Base-by-base conservation (phyloP, 371 early-diverging fungal species). In the Dipsacomyces acuminosporus region DNA sequence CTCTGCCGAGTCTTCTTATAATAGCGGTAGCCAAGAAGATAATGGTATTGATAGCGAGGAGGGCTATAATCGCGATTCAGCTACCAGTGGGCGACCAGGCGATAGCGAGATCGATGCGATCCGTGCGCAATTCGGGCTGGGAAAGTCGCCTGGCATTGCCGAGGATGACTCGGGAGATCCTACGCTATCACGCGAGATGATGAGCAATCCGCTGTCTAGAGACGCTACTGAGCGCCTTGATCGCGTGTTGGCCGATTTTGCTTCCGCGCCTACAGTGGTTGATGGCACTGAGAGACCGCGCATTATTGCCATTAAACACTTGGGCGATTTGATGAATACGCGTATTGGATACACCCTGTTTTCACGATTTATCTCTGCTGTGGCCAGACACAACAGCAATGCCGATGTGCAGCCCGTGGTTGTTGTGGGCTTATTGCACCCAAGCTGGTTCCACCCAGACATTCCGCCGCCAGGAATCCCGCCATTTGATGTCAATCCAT, bases 321-420 rank as follows among this genome's bases (percentile, higher is more conserved):
- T 73, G 54, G 74, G 75, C 33, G 74, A 73, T 34, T 45, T 73
- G 36, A 41, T 73, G 30, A 73, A 73, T 47, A 73, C 74, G 6
- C 74, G 75, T 1, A 59, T 73, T 5, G 74, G 74, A 1, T 73
- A 73, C 44, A 73, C 74, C n/a, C 52, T 74, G 38, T 74, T 73
- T 19, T 50, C 72, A 11, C 59, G 74, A 1, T 49, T 73, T 19
- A 51, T 64, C 9, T 21, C 34, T 2, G 62, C 58, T 2, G 60
- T 48, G 2, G 19, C 48, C 13, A 47, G 36, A 11, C 67, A 61
- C 42, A 74, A 74, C 30, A 35, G 25, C 33, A 48, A 18, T 17
- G 20, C 41, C 4, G 44, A 30, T 15, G 41, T 23, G 8, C 48
- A 19, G 2, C 64, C 75, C 0, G 67, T 61, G 35, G 48, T 64